A percentile compares a stretch with the other conserved stretches of the same genome.
These are phyloP conservation scores for Apophysomyces variabilis DNA, from an alignment of 371 early-diverging fungal genomes.

Conservation along the genomic window DNA sequence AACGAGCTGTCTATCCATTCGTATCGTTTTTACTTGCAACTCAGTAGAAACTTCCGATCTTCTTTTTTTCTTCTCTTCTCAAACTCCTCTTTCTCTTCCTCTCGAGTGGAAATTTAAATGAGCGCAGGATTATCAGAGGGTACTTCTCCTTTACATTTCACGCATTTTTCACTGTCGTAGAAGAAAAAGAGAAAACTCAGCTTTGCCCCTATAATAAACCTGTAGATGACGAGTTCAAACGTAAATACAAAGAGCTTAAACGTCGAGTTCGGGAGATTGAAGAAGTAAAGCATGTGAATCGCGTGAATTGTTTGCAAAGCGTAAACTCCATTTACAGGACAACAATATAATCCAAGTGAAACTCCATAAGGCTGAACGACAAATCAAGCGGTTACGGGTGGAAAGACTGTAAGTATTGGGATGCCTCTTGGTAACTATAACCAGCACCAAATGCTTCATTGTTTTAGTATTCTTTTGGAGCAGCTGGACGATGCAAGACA, in stretches of 20 bases:
- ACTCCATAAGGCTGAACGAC: constrained; percentile 37
- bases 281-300: constrained; percentile 41
- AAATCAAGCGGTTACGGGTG: constrained; percentile 51
- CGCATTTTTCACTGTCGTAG: not conserved
- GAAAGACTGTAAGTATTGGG: constrained; percentile 46
- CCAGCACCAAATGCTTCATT: not conserved
- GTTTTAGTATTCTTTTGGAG: constrained; percentile 31
- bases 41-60: constrained; percentile 15
- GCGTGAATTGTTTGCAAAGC: not conserved
- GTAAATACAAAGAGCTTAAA: constrained; percentile 62
- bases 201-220: constrained; percentile 14
- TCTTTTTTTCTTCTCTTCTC: constrained; percentile 19
- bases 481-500: constrained; percentile 25
- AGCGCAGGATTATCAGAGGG: constrained; percentile 1
- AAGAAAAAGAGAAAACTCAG: constrained; percentile 1
- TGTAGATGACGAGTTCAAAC: constrained; percentile 28
- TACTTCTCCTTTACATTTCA: not conserved
- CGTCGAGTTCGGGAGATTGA: constrained; percentile 66
- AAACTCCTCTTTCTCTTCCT: constrained; percentile 14
- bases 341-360: constrained; percentile 35
- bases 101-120: constrained; percentile 10
- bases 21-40: constrained; percentile 2
- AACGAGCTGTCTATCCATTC: constrained; percentile 3
- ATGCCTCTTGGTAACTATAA: not conserved
- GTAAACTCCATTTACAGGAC: constrained; percentile 24